Percentiles rank a stretch among this genome's conserved stretches.
Conservation (phyloP, 148 eudicot species). For the Rhododendron simsii region DNA sequence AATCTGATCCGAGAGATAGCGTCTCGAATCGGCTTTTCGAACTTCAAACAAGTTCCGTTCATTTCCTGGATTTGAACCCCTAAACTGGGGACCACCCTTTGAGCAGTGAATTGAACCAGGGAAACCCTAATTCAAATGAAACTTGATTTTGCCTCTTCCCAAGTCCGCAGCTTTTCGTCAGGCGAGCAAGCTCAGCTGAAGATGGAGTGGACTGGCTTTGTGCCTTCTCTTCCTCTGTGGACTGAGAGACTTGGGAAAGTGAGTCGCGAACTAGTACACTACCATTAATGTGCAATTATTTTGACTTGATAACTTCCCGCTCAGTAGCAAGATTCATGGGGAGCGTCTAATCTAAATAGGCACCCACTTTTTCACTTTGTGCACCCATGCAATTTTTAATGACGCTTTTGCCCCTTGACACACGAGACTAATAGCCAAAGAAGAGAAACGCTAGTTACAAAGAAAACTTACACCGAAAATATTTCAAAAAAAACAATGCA, state of each 20-base stretch:
- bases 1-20: conserved; percentile 72
- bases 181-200: not conserved
- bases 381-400: too few species aligned
- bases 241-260: not conserved
- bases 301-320: not conserved
- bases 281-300: too few species aligned
- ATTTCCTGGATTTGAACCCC: conserved; percentile 19
- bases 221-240: not conserved
- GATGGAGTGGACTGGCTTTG: not conserved
- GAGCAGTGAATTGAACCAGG: not conserved
- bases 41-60: conserved; percentile 36
- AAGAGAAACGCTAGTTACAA: too few species aligned
- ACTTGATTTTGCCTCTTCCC: not conserved
- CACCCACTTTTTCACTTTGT: too few species aligned
- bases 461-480: too few species aligned
- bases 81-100: not conserved
- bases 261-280: too few species aligned
- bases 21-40: conserved; percentile 54
- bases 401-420: too few species aligned
- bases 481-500: too few species aligned
- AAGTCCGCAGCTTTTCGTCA: not conserved
- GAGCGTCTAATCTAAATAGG: too few species aligned
- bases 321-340: not conserved
- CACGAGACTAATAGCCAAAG: too few species aligned
- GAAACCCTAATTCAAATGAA: not conserved